A percentile compares a stretch with the other conserved stretches of the same genome.
Evolutionary conservation across 2,329 filamentous ascomycete species (phyloP).

Genomic region (Stylonectria norvegica): DNA sequence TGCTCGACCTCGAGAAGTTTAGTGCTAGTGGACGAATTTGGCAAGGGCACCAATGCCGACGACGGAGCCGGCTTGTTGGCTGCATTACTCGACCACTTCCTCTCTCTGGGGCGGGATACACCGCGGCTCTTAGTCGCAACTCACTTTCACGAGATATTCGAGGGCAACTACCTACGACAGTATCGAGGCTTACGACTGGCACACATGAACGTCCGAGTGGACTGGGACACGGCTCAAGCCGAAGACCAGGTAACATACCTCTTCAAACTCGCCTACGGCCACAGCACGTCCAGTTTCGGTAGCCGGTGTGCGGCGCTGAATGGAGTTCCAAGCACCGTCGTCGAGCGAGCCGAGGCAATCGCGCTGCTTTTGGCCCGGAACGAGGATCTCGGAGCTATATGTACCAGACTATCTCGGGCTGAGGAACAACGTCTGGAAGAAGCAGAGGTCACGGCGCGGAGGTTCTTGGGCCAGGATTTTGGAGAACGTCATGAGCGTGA

Average conservation of each 20-base stretch:
- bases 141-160: conserved; percentile 70
- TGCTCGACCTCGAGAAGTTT: conserved; percentile 74
- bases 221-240: conserved; percentile 46
- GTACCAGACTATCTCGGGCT: conserved; percentile 59
- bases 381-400: conserved; percentile 72
- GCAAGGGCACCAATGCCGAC: conserved; percentile 58
- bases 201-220: conserved; percentile 68
- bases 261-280: conserved; percentile 65
- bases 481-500: neutral
- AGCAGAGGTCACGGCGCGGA: conserved; percentile 60
- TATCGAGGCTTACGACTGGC: conserved; percentile 54
- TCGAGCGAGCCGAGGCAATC: conserved; percentile 73
- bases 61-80: conserved; percentile 58
- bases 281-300: conserved; percentile 79
- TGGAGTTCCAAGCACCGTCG: conserved; percentile 68
- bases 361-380: conserved; percentile 65
- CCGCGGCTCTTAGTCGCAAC: conserved; percentile 61
- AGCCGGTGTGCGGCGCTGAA: conserved; percentile 83
- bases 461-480: conserved; percentile 45
- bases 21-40: conserved; percentile 90
- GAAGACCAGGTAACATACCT: conserved; percentile 70
- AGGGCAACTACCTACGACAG: conserved; percentile 54
- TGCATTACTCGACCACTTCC: conserved; percentile 56
- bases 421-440: conserved; percentile 66
- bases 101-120: conserved; percentile 40